phyloP scores from a whole-genome alignment of 176 grass and related monocot species.

The Zizania latifolia region DNA sequence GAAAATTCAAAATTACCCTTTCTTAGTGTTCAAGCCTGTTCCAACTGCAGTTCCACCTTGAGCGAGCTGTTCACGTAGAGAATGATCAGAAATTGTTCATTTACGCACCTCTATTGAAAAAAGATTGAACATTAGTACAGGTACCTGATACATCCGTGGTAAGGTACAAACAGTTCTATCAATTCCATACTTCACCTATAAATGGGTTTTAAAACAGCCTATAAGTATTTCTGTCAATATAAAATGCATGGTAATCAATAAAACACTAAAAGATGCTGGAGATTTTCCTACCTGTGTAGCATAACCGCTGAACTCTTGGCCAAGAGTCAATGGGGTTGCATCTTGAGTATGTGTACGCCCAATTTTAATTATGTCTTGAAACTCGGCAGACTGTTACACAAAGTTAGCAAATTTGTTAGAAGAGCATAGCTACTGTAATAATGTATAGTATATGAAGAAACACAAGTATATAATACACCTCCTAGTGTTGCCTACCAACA shows the following conservation, averaged over 20 bases:
- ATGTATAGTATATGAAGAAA: conserved; percentile 2
- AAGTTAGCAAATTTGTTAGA: conserved; percentile 16
- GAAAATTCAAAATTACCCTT: conserved; percentile 45
- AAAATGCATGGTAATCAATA: neutral
- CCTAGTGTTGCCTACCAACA: neutral
- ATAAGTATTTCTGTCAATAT: conserved; percentile 20
- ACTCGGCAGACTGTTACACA: conserved; percentile 66
- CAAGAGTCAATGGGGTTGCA: conserved; percentile 94
- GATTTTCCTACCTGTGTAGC: conserved; percentile 66
- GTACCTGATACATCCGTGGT: conserved; percentile 93
- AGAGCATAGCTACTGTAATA: too few species aligned
- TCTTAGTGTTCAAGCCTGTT: conserved; percentile 97
- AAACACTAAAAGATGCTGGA: conserved; percentile 19
- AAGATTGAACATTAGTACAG: conserved; percentile 23
- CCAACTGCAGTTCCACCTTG: conserved; percentile 99
- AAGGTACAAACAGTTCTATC: conserved; percentile 68
- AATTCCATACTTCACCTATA: conserved; percentile 90
- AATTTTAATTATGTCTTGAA: conserved; percentile 94
- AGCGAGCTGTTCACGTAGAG: conserved; percentile 64
- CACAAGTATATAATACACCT: neutral
- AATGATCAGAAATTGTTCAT: conserved; percentile 17
- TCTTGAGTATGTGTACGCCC: conserved; percentile 97
- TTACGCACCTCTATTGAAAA: conserved; percentile 9
- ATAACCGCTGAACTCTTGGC: conserved; percentile 97
- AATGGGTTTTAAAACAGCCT: conserved; percentile 12